phyloP scores from a whole-genome alignment of 2,329 filamentous ascomycete species.

The Botryotinia narcissicola region DNA sequence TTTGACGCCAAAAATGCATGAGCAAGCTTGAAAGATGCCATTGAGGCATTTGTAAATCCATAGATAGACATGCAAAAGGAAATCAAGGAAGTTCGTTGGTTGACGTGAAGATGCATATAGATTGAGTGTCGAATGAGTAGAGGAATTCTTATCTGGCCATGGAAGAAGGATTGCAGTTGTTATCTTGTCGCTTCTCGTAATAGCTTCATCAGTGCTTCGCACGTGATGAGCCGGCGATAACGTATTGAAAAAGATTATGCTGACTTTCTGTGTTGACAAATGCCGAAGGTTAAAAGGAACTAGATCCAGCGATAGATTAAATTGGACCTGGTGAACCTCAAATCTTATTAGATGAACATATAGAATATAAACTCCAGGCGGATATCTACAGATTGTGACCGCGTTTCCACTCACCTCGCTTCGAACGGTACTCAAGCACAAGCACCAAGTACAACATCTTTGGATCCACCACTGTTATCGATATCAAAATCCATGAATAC shows the following conservation, averaged over 20 bases:
- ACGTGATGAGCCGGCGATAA: slow-evolving; percentile 10
- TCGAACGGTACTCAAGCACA: neutral
- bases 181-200: slow-evolving; percentile 21
- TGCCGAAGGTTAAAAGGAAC: neutral
- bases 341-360: neutral
- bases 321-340: neutral
- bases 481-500: neutral
- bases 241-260: neutral
- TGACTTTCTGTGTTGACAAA: slow-evolving; percentile 9
- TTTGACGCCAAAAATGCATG: slow-evolving; percentile 11
- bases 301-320: neutral
- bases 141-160: slow-evolving; percentile 17
- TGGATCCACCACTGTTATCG: slow-evolving; percentile 7
- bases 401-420: neutral
- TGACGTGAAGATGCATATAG: neutral
- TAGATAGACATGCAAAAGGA: neutral
- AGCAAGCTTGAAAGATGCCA: neutral
- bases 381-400: neutral
- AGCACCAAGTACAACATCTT: neutral
- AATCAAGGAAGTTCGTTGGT: slow-evolving; percentile 7
- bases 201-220: slow-evolving; percentile 15
- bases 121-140: slow-evolving; percentile 13
- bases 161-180: slow-evolving; percentile 10
- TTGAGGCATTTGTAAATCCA: neutral
- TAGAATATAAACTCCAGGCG: neutral